These are phyloP conservation scores for Blumeria hordei DNA, from an alignment of 2,329 filamentous ascomycete genomes.

Conservation along the genomic window DNA sequence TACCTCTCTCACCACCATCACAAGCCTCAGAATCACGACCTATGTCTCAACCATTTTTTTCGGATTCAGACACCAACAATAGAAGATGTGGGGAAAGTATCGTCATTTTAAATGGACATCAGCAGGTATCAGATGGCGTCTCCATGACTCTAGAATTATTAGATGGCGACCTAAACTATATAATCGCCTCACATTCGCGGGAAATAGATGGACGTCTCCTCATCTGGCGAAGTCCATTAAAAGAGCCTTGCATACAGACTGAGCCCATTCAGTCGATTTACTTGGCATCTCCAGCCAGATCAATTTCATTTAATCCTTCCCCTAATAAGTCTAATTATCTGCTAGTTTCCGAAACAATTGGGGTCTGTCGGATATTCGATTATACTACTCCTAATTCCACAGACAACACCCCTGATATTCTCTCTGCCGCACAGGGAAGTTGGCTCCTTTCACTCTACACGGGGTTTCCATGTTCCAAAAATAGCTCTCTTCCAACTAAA, in stretches of 20 bases:
- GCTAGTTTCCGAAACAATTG: slow-evolving; percentile 27
- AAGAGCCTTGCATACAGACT: slow-evolving; percentile 12
- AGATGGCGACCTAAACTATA: slow-evolving; percentile 20
- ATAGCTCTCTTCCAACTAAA: slow-evolving; percentile 15
- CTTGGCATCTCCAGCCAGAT: slow-evolving; percentile 27
- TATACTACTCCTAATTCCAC: slow-evolving; percentile 28
- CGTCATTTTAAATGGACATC: slow-evolving; percentile 27
- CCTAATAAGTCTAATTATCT: slow-evolving; percentile 24
- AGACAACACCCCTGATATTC: slow-evolving; percentile 22
- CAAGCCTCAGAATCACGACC: slow-evolving; percentile 30
- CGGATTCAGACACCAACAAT: slow-evolving; percentile 30
- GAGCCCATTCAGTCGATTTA: slow-evolving; percentile 36
- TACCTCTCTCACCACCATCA: slow-evolving; percentile 37
- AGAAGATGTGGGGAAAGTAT: slow-evolving; percentile 40
- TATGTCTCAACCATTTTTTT: slow-evolving; percentile 25
- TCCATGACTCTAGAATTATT: slow-evolving; percentile 24
- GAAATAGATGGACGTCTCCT: slow-evolving; percentile 34
- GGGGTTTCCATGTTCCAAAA: slow-evolving; percentile 11
- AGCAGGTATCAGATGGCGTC: slow-evolving; percentile 27
- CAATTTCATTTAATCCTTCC: slow-evolving; percentile 35
- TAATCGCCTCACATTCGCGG: slow-evolving; percentile 34
- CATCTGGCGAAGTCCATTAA: slow-evolving; percentile 31
- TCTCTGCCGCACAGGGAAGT: slow-evolving; percentile 26
- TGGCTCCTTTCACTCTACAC: slow-evolving; percentile 37
- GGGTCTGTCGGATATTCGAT: slow-evolving; percentile 37